phyloP scores from a whole-genome alignment of 306 rosid genomes.

The Oemleria cerasiformis region DNA sequence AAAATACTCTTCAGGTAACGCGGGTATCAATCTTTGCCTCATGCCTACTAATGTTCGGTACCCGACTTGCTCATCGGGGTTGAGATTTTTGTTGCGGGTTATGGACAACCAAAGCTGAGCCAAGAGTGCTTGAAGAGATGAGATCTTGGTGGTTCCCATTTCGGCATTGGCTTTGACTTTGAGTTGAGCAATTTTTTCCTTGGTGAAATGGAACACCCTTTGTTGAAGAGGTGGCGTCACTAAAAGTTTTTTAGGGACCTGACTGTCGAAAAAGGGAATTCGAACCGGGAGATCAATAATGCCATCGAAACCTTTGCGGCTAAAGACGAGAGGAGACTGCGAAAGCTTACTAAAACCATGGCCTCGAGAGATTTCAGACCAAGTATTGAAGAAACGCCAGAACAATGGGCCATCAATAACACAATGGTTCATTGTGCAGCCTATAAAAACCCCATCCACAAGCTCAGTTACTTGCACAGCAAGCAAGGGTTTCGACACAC shows the following conservation, averaged over 20 bases:
- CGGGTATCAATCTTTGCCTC: slow-evolving; percentile 27
- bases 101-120: slow-evolving; percentile 37
- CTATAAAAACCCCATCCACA: slow-evolving; percentile 39
- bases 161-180: slow-evolving; percentile 38
- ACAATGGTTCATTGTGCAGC: slow-evolving; percentile 13
- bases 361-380: slow-evolving; percentile 32
- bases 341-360: neutral
- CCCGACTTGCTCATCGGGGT: neutral
- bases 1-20: slow-evolving; percentile 25
- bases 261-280: neutral
- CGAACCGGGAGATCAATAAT: slow-evolving; percentile 5
- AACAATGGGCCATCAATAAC: slow-evolving; percentile 25
- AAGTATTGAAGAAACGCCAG: slow-evolving; percentile 43
- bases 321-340: neutral
- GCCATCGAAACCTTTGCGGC: slow-evolving; percentile 5
- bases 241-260: neutral
- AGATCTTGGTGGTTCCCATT: slow-evolving; percentile 22
- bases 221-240: neutral
- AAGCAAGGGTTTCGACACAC: slow-evolving; percentile 26
- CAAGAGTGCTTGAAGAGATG: slow-evolving; percentile 46
- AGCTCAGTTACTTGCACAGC: slow-evolving; percentile 40
- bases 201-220: slow-evolving; percentile 29
- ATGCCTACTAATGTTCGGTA: neutral
- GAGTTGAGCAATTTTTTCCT: slow-evolving; percentile 26
- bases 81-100: slow-evolving; percentile 2